Evolutionary conservation across 306 rosid genomes (phyloP).

Genomic region (Argentina anserina): DNA sequence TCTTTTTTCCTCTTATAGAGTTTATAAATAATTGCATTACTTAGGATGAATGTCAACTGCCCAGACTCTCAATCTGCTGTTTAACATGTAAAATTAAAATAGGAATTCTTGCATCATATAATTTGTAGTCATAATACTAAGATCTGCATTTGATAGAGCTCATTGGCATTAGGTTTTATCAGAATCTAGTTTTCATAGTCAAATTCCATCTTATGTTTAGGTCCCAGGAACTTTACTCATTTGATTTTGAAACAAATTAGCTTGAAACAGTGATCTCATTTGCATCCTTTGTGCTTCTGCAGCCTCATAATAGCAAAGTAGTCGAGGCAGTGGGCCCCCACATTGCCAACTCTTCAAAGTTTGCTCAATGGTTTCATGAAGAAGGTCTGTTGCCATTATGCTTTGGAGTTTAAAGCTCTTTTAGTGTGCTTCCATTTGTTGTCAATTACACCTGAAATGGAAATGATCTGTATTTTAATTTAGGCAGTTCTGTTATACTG

Average conservation of each 20-base stretch:
- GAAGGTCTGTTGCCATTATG: slow-evolving; percentile 54
- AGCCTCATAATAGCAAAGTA: slow-evolving; percentile 48
- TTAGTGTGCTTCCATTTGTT: slow-evolving; percentile 21
- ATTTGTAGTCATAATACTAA: not conserved
- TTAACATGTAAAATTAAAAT: not conserved
- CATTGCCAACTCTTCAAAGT: slow-evolving; percentile 67
- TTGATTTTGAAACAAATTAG: not conserved
- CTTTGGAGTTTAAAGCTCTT: slow-evolving; percentile 15
- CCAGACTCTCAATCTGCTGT: not conserved
- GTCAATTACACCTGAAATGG: slow-evolving; percentile 10
- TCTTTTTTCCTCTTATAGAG: not conserved
- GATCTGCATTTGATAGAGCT: not conserved
- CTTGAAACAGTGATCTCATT: slow-evolving; percentile 19
- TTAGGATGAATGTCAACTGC: not conserved
- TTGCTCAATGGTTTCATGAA: slow-evolving; percentile 86
- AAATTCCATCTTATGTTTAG: not conserved
- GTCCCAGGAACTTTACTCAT: not conserved
- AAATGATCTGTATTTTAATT: slow-evolving; percentile 10
- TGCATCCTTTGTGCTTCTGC: slow-evolving; percentile 21
- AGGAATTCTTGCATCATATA: not conserved
- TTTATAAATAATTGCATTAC: not conserved
- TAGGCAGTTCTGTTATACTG: slow-evolving; percentile 22
- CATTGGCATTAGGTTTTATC: not conserved
- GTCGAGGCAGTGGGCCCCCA: slow-evolving; percentile 58
- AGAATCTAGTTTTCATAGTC: not conserved